Evolutionary conservation across 1,284 basidiomycete species (phyloP).

Genomic region (Ceratobasidium sp.): DNA sequence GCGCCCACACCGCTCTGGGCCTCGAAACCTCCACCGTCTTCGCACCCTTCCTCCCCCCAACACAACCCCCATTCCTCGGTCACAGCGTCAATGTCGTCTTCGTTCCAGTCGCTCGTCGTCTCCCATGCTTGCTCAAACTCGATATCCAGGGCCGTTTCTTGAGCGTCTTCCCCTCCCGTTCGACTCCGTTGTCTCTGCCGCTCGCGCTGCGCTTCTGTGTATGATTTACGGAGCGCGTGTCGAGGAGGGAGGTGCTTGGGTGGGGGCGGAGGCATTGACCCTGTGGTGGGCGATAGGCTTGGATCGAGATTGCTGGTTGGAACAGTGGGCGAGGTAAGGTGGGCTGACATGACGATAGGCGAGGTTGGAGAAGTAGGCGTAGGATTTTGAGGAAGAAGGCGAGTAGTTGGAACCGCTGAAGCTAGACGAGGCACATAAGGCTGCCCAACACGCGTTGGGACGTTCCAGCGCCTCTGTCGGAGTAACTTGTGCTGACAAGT

Average conservation of each 20-base stretch:
- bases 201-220: constrained; percentile 43
- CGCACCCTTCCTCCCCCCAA: constrained; percentile 53
- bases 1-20: neutral
- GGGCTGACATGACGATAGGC: constrained; percentile 36
- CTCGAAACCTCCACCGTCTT: neutral
- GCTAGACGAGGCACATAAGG: constrained; percentile 54
- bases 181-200: constrained; percentile 36
- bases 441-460: constrained; percentile 55
- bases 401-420: constrained; percentile 46
- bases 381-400: constrained; percentile 43
- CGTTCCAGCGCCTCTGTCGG: constrained; percentile 88
- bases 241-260: constrained; percentile 41
- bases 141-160: constrained; percentile 75
- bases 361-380: constrained; percentile 32
- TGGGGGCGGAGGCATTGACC: constrained; percentile 33
- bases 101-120: constrained; percentile 86
- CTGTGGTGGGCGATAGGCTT: constrained; percentile 45
- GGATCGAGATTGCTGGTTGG: constrained; percentile 46
- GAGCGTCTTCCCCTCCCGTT: constrained; percentile 34
- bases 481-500: constrained; percentile 82
- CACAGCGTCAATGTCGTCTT: constrained; percentile 84
- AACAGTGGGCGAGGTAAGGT: constrained; percentile 47
- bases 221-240: constrained; percentile 40
- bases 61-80: constrained; percentile 75
- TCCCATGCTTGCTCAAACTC: constrained; percentile 97